Evolutionary conservation across 2,329 filamentous ascomycete species (phyloP).

Genomic region (Thermothelomyces thermophilus): DNA sequence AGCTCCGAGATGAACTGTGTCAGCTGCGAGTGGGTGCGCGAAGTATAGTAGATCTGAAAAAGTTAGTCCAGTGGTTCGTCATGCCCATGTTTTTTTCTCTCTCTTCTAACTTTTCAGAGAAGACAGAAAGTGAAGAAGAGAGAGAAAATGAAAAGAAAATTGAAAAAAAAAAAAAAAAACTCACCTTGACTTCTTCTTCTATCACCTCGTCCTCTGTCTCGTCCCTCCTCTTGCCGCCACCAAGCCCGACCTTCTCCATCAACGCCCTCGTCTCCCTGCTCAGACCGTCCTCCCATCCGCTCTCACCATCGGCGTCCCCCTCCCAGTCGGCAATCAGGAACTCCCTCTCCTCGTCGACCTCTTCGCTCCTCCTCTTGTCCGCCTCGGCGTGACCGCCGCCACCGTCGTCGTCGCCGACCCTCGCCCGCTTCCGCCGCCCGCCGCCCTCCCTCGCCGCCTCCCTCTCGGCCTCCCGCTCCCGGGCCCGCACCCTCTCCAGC

Average conservation of each 20-base stretch:
- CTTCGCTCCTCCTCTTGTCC: constrained; percentile 31
- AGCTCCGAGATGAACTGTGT: constrained; percentile 83
- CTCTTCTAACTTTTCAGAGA: too few species aligned
- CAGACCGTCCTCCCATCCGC: constrained; percentile 39
- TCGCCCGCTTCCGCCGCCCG: constrained; percentile 36
- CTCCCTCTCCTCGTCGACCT: constrained; percentile 52
- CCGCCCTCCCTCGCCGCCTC: constrained; percentile 49
- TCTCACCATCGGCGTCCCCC: constrained; percentile 31
- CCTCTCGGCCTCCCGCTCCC: constrained; percentile 37
- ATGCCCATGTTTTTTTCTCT: not conserved
- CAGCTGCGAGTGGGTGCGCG: constrained; percentile 85
- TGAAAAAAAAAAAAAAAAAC: constrained; percentile 6
- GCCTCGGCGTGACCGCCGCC: too few species aligned
- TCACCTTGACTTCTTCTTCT: constrained; percentile 64
- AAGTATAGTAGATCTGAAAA: constrained; percentile 75
- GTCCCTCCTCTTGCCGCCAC: constrained; percentile 26
- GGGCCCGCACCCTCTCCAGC: constrained; percentile 48
- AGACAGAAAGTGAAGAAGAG: too few species aligned
- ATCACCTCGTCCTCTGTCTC: constrained; percentile 38
- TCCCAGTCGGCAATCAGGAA: constrained; percentile 70
- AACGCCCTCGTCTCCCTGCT: constrained; percentile 71
- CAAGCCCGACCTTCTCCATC: constrained; percentile 58
- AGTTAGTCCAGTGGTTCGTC: not conserved
- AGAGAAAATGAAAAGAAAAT: too few species aligned
- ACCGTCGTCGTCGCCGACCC: constrained; percentile 2